phyloP scores from a whole-genome alignment of 495 filamentous ascomycete species.

The Neurospora terricola region DNA sequence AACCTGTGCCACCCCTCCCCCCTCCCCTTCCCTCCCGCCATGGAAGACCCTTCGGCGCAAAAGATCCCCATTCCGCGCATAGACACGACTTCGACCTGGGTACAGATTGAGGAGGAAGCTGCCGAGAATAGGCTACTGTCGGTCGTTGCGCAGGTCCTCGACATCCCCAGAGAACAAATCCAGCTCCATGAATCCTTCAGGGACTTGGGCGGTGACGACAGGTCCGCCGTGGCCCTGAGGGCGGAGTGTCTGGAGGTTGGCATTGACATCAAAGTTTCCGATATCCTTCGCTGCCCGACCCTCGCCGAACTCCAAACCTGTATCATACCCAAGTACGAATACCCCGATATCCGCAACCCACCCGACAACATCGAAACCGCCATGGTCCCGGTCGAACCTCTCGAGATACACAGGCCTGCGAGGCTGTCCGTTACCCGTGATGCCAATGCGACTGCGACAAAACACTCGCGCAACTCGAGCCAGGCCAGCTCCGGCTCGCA shows the following conservation, averaged over 20 bases:
- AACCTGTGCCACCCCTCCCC: not conserved
- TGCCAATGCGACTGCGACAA: not conserved
- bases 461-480: conserved; percentile 15
- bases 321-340: conserved; percentile 17
- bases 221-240: conserved; percentile 24
- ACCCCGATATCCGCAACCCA: conserved; percentile 1
- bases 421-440: conserved; percentile 6
- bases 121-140: conserved; percentile 21
- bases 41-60: conserved; percentile 10
- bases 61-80: conserved; percentile 9
- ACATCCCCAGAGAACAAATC: conserved; percentile 12
- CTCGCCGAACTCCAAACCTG: conserved; percentile 30
- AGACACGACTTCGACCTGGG: conserved; percentile 20
- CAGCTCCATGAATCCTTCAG: conserved; percentile 27
- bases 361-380: conserved; percentile 10
- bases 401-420: conserved; percentile 12
- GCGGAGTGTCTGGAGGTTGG: conserved; percentile 26
- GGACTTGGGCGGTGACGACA: conserved; percentile 30
- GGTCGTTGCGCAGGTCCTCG: conserved; percentile 25
- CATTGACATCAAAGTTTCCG: conserved; percentile 25
- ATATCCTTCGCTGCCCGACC: conserved; percentile 31
- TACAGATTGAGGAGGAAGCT: conserved; percentile 18
- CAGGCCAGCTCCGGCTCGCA: conserved; percentile 10
- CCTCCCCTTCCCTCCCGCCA: not conserved
- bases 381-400: conserved; percentile 6